These are phyloP conservation scores for Ustilago shanxiensis DNA, from an alignment of 1,284 basidiomycete species.

Conservation along the genomic window DNA sequence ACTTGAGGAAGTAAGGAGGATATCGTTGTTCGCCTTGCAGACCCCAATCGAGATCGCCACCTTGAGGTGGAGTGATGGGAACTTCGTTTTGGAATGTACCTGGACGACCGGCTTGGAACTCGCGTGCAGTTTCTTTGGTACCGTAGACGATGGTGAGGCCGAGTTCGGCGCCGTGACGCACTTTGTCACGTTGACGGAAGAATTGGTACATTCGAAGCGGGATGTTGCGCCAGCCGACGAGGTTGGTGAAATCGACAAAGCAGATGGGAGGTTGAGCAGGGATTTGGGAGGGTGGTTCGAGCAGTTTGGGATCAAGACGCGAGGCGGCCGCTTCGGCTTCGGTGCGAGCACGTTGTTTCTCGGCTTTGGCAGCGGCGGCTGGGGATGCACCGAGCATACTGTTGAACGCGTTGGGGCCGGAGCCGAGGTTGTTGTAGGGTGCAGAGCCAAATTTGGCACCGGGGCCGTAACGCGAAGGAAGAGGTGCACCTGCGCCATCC, in stretches of 20 bases:
- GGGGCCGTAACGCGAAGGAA: constrained; percentile 33
- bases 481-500: constrained; percentile 49
- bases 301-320: constrained; percentile 63
- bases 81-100: constrained; percentile 37
- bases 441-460: constrained; percentile 27
- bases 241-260: constrained; percentile 86
- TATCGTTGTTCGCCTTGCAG: constrained; percentile 78
- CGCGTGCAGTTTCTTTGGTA: constrained; percentile 72
- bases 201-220: constrained; percentile 91
- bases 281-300: constrained; percentile 75
- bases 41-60: constrained; percentile 82
- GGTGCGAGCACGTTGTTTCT: constrained; percentile 32
- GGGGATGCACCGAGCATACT: constrained; percentile 38
- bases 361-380: constrained; percentile 46
- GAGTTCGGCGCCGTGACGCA: constrained; percentile 82
- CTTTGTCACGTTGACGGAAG: constrained; percentile 89
- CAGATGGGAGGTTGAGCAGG: constrained; percentile 86
- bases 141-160: constrained; percentile 81
- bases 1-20: constrained; percentile 76
- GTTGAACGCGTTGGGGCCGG: constrained; percentile 40
- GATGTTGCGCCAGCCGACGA: constrained; percentile 87
- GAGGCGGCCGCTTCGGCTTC: constrained; percentile 55
- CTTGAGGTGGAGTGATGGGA: constrained; percentile 53
- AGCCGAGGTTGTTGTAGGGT: constrained; percentile 33
- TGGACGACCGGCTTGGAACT: constrained; percentile 72